phyloP scores from a whole-genome alignment of 768 basidiomycete genomes.

The Suillus tomentosus region DNA sequence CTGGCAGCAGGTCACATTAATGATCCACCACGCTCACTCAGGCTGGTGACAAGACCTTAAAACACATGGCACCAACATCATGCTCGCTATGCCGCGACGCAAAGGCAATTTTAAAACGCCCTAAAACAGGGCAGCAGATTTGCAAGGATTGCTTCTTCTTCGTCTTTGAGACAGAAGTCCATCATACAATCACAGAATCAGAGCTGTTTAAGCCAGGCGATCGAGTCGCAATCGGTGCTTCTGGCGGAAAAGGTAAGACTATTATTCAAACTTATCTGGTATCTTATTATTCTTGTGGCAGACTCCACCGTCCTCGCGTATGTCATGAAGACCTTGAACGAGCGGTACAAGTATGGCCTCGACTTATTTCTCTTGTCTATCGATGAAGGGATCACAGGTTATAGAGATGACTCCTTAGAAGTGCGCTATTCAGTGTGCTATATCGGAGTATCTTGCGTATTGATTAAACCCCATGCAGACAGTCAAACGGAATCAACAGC shows the following conservation, averaged over 20 bases:
- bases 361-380: slow-evolving; percentile 92
- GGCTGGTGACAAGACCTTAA: slow-evolving; percentile 1
- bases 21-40: neutral
- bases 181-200: slow-evolving; percentile 88
- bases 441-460: neutral
- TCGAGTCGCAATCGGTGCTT: slow-evolving; percentile 95
- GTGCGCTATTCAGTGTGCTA: slow-evolving; percentile 39
- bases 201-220: slow-evolving; percentile 87
- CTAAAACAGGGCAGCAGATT: slow-evolving; percentile 97
- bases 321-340: slow-evolving; percentile 94
- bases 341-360: slow-evolving; percentile 90
- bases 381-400: slow-evolving; percentile 98
- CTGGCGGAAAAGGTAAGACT: slow-evolving; percentile 89
- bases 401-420: slow-evolving; percentile 96
- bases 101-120: slow-evolving; percentile 88
- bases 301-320: slow-evolving; percentile 98
- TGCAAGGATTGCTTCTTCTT: slow-evolving; percentile 96
- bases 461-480: slow-evolving; percentile 54
- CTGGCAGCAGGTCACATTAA: slow-evolving; percentile 1
- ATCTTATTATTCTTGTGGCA: slow-evolving; percentile 33
- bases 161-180: slow-evolving; percentile 98
- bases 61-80: slow-evolving; percentile 71
- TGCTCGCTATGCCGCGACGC: slow-evolving; percentile 78
- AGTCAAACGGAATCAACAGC: slow-evolving; percentile 94
- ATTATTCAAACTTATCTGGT: slow-evolving; percentile 4